Base-by-base conservation (phyloP, 257 asterid genomes). In the Solanum gandarillasii region DNA sequence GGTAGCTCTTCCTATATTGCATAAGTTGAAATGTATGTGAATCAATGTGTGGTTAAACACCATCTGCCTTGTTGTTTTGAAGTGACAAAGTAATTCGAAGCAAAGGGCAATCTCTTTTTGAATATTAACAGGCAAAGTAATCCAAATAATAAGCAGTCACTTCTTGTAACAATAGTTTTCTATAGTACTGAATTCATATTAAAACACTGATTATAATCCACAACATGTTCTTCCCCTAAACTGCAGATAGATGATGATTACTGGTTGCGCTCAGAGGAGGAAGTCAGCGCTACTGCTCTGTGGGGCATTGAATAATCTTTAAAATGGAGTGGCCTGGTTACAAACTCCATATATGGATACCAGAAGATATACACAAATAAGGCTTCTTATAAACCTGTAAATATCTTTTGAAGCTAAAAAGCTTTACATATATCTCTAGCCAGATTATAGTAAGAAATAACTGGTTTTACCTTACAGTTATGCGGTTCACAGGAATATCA, bases 161-260 rank as follows among this genome's bases (percentile, higher is more conserved):
- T 43, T 79, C 48, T 9, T 79, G 38, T 55, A 55, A 55, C 65
- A 55, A 55, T 55, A 55, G 65, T 55, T 18, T 55, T 55, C n/a
- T 43, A 79, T 13, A 14, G 67, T 43, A 43, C 38, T 43, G 58
- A 78, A 8, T 79, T 76, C 60, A 25, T 41, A 27, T 79, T 9
- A 79, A n/a, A 79, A 43, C 38, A 43, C 65, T 79, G 13, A 79
- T 79, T 87, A 7, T 68, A 11, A 43, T 43, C 31, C 78, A 43
- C 39, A 68, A 38, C 34, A 2, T 52, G 83, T 12, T 32, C 39
- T 60, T 88, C 21, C 34, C 18, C 29, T 11, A 68, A 83, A 39
- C 31, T 90, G 92, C 93, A 96, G 99, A 85, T 85, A 65, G 93
- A 92, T 46, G 91, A 91, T 83, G 99, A 93, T 89, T 96, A 96